A percentile compares a stretch with the other conserved stretches of the same genome.
These are phyloP conservation scores for Colletotrichum eleusines DNA, from an alignment of 2,329 filamentous ascomycete species.

Conservation along the genomic window DNA sequence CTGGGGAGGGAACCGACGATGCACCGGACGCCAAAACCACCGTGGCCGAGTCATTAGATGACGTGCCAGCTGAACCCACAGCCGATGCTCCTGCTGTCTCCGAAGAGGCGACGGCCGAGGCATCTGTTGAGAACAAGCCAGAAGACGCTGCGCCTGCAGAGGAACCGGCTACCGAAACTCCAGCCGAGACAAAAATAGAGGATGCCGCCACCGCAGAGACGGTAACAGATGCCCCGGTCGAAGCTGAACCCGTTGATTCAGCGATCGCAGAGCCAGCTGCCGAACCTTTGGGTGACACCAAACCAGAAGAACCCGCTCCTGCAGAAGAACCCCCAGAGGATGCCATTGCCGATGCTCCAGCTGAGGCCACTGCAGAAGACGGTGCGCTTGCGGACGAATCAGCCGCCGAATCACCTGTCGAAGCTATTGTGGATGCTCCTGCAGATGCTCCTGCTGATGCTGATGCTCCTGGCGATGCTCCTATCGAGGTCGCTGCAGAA, in stretches of 20 bases:
- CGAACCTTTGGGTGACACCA: neutral
- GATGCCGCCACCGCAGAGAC: neutral
- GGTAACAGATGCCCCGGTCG: neutral
- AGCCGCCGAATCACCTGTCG: neutral
- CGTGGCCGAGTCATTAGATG: neutral
- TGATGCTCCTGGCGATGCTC: no score
- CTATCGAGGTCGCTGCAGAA: neutral
- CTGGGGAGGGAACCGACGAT: neutral
- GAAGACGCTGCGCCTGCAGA: slow-evolving; percentile 5
- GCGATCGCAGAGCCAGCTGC: neutral
- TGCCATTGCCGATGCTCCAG: neutral
- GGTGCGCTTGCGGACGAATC: neutral
- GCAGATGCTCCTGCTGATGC: neutral
- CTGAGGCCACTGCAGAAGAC: neutral
- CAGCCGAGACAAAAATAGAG: neutral
- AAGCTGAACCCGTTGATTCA: neutral
- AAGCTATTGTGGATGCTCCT: neutral
- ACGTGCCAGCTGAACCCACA: neutral
- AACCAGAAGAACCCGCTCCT: neutral
- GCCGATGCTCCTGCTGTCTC: neutral
- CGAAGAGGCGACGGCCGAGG: neutral
- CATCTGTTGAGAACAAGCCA: neutral
- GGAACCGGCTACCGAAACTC: neutral
- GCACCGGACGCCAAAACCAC: neutral
- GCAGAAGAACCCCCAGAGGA: neutral